Conservation (phyloP, 441 rosid genomes). For the Gossypium laxum region DNA sequence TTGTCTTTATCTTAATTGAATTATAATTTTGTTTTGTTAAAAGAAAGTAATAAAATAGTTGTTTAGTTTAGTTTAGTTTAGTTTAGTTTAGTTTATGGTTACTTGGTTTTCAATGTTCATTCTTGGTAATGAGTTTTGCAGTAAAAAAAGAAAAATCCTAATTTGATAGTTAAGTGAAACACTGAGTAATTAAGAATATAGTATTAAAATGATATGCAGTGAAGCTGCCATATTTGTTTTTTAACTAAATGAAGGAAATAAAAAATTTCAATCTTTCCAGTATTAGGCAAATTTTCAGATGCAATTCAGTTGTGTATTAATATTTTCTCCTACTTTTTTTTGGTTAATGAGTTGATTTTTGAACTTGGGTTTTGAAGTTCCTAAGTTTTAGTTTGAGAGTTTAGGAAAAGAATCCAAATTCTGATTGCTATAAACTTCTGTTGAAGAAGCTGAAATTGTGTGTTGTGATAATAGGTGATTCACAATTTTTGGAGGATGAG, state of each 20-base stretch:
- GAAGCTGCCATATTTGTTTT: slow-evolving; percentile 4
- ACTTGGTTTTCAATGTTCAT: not conserved
- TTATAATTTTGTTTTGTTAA: not conserved
- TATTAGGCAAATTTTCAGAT: not conserved
- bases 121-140: not conserved
- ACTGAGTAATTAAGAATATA: not conserved
- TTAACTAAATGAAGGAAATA: not conserved
- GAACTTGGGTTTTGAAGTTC: not conserved
- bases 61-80: not conserved
- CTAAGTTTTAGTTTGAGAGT: not conserved
- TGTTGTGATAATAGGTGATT: slow-evolving; percentile 45
- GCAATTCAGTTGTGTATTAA: not conserved
- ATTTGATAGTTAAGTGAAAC: not conserved
- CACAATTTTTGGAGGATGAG: slow-evolving; percentile 63
- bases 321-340: not conserved
- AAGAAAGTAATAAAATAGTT: not conserved
- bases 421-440: slow-evolving; percentile 2
- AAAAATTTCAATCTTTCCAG: not conserved
- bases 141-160: not conserved
- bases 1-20: too few species aligned
- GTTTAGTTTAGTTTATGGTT: not conserved
- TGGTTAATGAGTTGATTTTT: not conserved
- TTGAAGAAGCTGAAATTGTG: slow-evolving; percentile 2
- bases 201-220: not conserved
- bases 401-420: not conserved